Percentiles rank a stretch among this genome's conserved stretches.
Conservation (phyloP, 139 green algal genomes). For the Monoraphidium neglectum region DNA sequence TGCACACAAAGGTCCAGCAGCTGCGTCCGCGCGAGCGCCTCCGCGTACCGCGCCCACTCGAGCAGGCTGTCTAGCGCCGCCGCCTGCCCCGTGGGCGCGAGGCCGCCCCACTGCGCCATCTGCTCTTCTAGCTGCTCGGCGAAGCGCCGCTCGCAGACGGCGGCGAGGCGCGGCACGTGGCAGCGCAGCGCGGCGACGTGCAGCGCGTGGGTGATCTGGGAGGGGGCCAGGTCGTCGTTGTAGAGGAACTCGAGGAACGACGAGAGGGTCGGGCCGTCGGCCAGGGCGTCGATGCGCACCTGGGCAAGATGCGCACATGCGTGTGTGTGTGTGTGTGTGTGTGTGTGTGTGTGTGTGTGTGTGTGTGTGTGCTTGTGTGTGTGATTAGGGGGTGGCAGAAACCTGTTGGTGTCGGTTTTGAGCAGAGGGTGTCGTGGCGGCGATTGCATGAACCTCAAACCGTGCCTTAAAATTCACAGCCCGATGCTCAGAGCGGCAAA, state of each 20-base stretch:
- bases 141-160: conserved; percentile 20
- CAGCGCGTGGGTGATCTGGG: conserved; percentile 16
- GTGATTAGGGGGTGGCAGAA: too few species aligned
- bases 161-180: conserved; percentile 14
- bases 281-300: conserved; percentile 16
- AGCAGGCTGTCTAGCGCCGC: conserved; percentile 29
- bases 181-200: conserved; percentile 16
- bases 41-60: conserved; percentile 13
- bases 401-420: too few species aligned
- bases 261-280: conserved; percentile 5
- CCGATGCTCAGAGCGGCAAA: too few species aligned
- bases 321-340: too few species aligned
- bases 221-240: conserved; percentile 8
- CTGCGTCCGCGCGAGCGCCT: conserved; percentile 10
- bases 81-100: not conserved
- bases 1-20: conserved; percentile 26
- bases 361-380: too few species aligned
- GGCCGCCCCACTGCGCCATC: conserved; percentile 1
- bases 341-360: too few species aligned
- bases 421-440: too few species aligned
- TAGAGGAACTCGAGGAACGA: conserved; percentile 27
- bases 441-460: too few species aligned
- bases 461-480: too few species aligned
- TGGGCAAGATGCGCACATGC: too few species aligned
- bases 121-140: conserved; percentile 29